These are phyloP conservation scores for Syzygium aqueum DNA, from an alignment of 345 rosid genomes.

Conservation along the genomic window DNA sequence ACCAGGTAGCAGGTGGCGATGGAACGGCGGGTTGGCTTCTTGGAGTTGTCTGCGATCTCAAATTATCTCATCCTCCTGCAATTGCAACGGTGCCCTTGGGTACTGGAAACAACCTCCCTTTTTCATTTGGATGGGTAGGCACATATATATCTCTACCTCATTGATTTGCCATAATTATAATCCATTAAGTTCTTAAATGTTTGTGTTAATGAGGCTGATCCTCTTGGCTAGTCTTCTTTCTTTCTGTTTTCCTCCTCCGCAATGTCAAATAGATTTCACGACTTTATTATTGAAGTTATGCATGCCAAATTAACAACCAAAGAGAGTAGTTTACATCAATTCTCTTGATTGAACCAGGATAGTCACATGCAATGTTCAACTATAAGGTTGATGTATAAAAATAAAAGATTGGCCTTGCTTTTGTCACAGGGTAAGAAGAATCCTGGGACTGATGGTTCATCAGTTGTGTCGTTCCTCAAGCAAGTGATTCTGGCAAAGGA, in stretches of 20 bases:
- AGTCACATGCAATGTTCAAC: neutral
- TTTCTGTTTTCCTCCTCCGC: neutral
- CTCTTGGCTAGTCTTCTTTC: neutral
- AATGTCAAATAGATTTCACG: neutral
- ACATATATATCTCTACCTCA: neutral
- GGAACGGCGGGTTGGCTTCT: slow-evolving; percentile 99
- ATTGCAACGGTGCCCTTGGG: slow-evolving; percentile 94
- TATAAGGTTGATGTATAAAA: neutral
- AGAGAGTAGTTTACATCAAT: neutral
- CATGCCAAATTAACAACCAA: neutral
- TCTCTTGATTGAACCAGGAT: neutral
- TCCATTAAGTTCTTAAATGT: neutral
- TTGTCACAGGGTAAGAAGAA: slow-evolving; percentile 84
- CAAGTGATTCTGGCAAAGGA: slow-evolving; percentile 60
- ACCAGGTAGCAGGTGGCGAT: slow-evolving; percentile 95
- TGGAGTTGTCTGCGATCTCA: slow-evolving; percentile 88
- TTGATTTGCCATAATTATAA: neutral
- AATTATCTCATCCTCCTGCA: slow-evolving; percentile 78
- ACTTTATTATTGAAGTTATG: neutral
- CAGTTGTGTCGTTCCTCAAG: slow-evolving; percentile 54
- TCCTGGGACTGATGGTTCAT: slow-evolving; percentile 62
- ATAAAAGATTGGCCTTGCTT: neutral
- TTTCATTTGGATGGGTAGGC: slow-evolving; percentile 92
- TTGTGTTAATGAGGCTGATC: neutral
- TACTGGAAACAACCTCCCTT: slow-evolving; percentile 94